These are phyloP conservation scores for Rhodamnia argentea DNA, from an alignment of 345 rosid genomes.

Conservation along the genomic window DNA sequence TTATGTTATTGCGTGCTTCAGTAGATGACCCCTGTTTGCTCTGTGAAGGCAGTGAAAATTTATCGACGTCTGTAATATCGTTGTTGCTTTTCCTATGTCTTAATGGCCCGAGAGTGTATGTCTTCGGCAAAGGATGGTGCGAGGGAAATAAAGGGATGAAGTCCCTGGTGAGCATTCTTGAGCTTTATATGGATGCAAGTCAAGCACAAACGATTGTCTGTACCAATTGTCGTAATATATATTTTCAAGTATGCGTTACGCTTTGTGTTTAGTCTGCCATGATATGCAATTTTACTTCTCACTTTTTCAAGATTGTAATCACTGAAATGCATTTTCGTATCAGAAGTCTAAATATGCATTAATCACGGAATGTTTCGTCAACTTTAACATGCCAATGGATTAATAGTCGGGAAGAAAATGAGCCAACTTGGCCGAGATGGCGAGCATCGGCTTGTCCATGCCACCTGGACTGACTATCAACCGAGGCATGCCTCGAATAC, in stretches of 20 bases:
- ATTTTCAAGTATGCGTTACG: not conserved
- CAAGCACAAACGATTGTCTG: not conserved
- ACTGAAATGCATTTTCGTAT: not conserved
- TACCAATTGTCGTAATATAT: not conserved
- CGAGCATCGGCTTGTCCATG: conserved; percentile 87
- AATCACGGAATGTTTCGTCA: not conserved
- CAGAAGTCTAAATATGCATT: not conserved
- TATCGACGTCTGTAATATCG: not conserved
- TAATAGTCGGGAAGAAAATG: conserved; percentile 91
- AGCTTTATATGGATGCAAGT: not conserved
- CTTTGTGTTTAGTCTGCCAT: not conserved
- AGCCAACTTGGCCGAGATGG: conserved; percentile 97
- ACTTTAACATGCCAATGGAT: not conserved
- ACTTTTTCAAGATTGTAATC: not conserved
- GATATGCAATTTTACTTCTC: not conserved
- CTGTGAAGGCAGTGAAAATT: not conserved
- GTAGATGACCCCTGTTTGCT: not conserved
- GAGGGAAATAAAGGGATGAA: conserved; percentile 99
- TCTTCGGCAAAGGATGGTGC: conserved; percentile 78
- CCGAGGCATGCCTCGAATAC: conserved; percentile 86
- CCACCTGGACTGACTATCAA: conserved; percentile 95
- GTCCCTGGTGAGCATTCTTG: conserved; percentile 53
- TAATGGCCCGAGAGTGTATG: conserved; percentile 62
- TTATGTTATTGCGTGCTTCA: not conserved
- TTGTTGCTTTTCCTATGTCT: not conserved